A percentile compares a stretch with the other conserved stretches of the same genome.
phyloP scores from a whole-genome alignment of 1,139 yeast genomes.

The Suhomyces yuchorum region DNA sequence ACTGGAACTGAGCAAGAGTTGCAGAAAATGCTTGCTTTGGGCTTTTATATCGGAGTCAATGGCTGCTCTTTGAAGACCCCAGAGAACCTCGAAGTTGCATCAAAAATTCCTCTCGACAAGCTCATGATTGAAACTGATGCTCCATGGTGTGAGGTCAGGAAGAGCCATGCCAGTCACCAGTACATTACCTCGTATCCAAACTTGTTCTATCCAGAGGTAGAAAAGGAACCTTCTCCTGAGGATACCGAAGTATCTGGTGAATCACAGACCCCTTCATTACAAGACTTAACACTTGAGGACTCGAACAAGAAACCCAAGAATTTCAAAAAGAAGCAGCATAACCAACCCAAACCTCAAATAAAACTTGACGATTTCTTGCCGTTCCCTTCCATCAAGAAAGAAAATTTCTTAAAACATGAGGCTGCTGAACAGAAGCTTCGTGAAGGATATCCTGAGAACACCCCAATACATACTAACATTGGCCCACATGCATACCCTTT shows the following conservation, averaged over 20 bases:
- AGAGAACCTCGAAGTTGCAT: slow-evolving; percentile 70
- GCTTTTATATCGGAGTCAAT: slow-evolving; percentile 78
- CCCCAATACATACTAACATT: slow-evolving; percentile 13
- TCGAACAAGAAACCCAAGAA: not conserved
- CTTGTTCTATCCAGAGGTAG: slow-evolving; percentile 50
- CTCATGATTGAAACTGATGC: slow-evolving; percentile 92
- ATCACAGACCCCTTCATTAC: not conserved
- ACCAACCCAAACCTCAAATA: slow-evolving; percentile 19
- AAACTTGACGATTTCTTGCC: slow-evolving; percentile 55
- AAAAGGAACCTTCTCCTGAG: not conserved
- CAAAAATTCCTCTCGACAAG: slow-evolving; percentile 63
- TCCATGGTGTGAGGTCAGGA: slow-evolving; percentile 96
- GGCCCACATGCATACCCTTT: slow-evolving; percentile 52
- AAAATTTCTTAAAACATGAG: slow-evolving; percentile 44
- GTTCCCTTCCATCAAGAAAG: slow-evolving; percentile 65
- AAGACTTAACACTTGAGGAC: not conserved
- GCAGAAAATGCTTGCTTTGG: slow-evolving; percentile 51
- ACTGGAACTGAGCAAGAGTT: slow-evolving; percentile 79
- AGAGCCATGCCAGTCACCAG: slow-evolving; percentile 74
- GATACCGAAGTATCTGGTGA: not conserved
- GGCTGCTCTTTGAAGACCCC: slow-evolving; percentile 88
- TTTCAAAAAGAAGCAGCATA: slow-evolving; percentile 12
- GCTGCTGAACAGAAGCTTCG: slow-evolving; percentile 12
- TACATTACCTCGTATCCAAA: slow-evolving; percentile 57
- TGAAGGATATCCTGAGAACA: slow-evolving; percentile 17